Evolutionary conservation across 192 early-diverging fungal species (phyloP).

Genomic region (Tieghemiomyces parasiticus): DNA sequence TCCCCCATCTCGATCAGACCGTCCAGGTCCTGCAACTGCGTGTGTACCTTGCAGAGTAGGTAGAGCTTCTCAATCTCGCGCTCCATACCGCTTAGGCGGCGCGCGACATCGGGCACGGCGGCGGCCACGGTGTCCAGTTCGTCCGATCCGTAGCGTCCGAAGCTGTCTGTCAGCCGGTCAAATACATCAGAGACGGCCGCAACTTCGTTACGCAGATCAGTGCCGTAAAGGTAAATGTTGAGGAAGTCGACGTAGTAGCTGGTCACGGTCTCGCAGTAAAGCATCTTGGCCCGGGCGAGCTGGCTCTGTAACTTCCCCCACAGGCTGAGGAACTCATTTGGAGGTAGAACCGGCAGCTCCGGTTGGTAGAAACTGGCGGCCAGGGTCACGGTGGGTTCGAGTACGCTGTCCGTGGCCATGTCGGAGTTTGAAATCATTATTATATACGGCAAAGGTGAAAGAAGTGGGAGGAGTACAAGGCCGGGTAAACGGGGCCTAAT

Average conservation of each 20-base stretch:
- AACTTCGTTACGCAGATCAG: constrained; percentile 28
- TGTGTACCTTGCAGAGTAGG: constrained; percentile 23
- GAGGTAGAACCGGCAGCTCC: constrained; percentile 13
- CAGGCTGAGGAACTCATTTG: constrained; percentile 14
- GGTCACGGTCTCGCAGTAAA: constrained; percentile 23
- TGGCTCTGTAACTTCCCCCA: constrained; percentile 13
- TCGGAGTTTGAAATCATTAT: not conserved
- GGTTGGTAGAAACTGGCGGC: not conserved
- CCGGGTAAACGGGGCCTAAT: not conserved
- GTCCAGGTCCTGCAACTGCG: constrained; percentile 24
- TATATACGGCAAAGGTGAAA: not conserved
- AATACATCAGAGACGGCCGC: constrained; percentile 25
- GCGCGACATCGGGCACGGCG: not conserved
- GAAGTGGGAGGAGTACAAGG: not conserved
- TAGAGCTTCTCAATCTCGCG: constrained; percentile 14
- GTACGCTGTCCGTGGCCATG: not conserved
- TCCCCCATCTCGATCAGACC: constrained; percentile 25
- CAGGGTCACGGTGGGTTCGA: not conserved
- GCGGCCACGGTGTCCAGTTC: not conserved
- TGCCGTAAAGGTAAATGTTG: constrained; percentile 16
- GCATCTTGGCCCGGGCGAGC: constrained; percentile 17
- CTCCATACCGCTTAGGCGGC: constrained; percentile 18
- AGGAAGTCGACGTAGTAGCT: constrained; percentile 23
- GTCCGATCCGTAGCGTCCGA: not conserved
- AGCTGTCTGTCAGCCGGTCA: constrained; percentile 13